Evolutionary conservation across 169 alveolate genomes (phyloP), one percentile per base, ranked within the genome.

Genomic region (Plasmodium ovale): DNA sequence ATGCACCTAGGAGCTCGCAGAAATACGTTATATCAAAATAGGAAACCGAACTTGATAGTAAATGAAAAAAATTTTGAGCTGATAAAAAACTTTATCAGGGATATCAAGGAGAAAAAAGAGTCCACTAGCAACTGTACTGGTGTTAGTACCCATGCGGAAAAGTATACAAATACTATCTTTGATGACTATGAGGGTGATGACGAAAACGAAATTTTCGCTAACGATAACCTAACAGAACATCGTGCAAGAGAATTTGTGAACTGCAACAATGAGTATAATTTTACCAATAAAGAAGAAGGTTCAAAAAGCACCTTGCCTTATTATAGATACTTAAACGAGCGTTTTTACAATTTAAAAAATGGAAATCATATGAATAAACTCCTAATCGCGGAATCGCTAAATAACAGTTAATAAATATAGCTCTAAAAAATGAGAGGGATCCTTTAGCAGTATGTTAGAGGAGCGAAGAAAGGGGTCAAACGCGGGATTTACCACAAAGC

Each of bases 41-140:
- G 19, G 6, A 39, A 19, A 27, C 14, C 70, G 14, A n/a, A 64
- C n/a, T 47, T 29, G 29, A 65, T 65, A 31, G 33, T 44, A n/a
- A 51, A 33, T 9, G 33, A 79, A 12, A 44, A 42, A 31, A 65
- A 65, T 29, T 65, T 64, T 35, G 84, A 65, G 3, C 23, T 65
- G 51, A 79, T 79, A 10, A 65, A 56, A 35, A 79, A 79, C 10
- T 79, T 79, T 64, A 79, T 79, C 27, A 65, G 33, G 9, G 71
- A 65, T 6, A 71, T 82, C 29, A 68, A 68, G 64, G 70, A 47
- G 19, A 49, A 82, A 9, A 37, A 25, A n/a, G 12, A n/a, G 68
- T 14, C 2, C 27, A 58, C 16, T 58, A 12, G 10, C 68, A 12
- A 3, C 31, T 58, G 33, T 14, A n/a, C n/a, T n/a, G n/a, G n/a